Conservation (phyloP, 805 yeast species). For the Candida alai region DNA sequence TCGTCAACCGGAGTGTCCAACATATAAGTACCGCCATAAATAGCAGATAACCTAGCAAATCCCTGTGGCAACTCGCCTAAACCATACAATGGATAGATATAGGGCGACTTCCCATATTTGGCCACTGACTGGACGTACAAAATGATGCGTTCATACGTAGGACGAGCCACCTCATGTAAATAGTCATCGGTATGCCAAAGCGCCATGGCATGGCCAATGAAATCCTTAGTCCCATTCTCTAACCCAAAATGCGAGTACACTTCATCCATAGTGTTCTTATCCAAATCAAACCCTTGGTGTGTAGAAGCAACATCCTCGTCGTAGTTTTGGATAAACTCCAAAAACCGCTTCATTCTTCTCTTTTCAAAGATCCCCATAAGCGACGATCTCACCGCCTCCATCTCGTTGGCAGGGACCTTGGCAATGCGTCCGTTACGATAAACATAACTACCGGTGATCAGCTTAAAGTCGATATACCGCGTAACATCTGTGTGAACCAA, state of each 20-base stretch:
- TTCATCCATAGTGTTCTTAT: constrained; percentile 86
- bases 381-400: constrained; percentile 87
- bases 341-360: constrained; percentile 87
- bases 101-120: constrained; percentile 94
- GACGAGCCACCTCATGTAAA: constrained; percentile 84
- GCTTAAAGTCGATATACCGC: constrained; percentile 92
- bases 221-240: constrained; percentile 90
- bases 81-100: constrained; percentile 93
- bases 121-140: constrained; percentile 89
- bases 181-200: constrained; percentile 92
- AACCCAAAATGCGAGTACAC: constrained; percentile 85
- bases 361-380: constrained; percentile 96
- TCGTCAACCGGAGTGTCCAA: constrained; percentile 94
- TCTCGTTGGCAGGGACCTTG: constrained; percentile 89
- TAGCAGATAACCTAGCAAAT: constrained; percentile 93
- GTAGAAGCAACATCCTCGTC: constrained; percentile 75
- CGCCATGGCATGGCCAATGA: constrained; percentile 98
- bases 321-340: constrained; percentile 82
- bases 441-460: constrained; percentile 92
- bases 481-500: constrained; percentile 95
- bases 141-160: constrained; percentile 79
- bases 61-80: constrained; percentile 99
- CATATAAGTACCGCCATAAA: constrained; percentile 98
- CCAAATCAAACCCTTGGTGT: constrained; percentile 83
- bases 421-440: constrained; percentile 87